Evolutionary conservation across 176 grass and related monocot genomes (phyloP).

Genomic region (Musa acuminata): DNA sequence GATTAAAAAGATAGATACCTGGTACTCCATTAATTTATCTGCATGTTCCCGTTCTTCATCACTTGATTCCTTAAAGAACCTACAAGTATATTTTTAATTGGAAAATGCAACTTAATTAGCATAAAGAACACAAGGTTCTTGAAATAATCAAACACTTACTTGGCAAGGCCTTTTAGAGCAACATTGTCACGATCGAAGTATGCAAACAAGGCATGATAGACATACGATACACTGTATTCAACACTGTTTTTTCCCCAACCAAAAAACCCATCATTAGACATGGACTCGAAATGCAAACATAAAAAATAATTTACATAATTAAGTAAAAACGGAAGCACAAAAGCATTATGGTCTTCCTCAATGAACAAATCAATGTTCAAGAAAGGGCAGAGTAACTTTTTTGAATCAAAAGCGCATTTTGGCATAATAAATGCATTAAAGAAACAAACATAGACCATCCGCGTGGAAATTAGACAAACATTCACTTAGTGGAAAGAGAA

Average conservation of each 20-base stretch:
- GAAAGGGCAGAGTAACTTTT: no score
- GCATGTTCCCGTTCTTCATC: conserved; percentile 16
- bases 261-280: conserved; percentile 11
- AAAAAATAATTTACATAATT: not conserved
- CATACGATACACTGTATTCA: conserved; percentile 35
- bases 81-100: not conserved
- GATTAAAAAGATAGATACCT: not conserved
- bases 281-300: not conserved
- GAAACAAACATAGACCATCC: not conserved
- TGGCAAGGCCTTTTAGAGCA: conserved; percentile 31
- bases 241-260: conserved; percentile 23
- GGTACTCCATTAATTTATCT: conserved; percentile 9
- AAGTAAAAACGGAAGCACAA: not conserved
- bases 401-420: not conserved
- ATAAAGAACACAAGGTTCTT: not conserved
- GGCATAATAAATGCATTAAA: not conserved
- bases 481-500: not conserved
- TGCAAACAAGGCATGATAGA: conserved; percentile 42
- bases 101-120: not conserved
- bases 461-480: not conserved
- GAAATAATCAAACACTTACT: conserved; percentile 24
- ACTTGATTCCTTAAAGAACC: conserved; percentile 19
- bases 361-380: no score
- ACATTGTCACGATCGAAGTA: conserved; percentile 40
- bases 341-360: no score